Conservation (phyloP, 106 monocot species). For the Gastrodia elata region DNA sequence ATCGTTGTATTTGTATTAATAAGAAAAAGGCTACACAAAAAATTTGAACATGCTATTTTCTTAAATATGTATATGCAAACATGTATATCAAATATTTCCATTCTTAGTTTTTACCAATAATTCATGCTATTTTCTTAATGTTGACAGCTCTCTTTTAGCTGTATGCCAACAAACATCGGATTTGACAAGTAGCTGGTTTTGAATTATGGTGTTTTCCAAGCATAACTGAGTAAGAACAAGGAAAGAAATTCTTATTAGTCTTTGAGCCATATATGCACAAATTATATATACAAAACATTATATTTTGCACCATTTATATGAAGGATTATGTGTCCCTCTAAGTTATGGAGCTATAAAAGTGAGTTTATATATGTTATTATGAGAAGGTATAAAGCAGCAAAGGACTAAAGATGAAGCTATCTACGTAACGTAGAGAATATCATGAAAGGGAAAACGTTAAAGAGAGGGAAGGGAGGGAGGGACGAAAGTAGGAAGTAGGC, state of each 20-base stretch:
- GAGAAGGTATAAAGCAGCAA: neutral
- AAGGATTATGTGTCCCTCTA: too few relatives aligned
- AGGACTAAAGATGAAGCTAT: constrained; percentile 2
- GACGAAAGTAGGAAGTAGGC: neutral
- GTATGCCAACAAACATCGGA: neutral
- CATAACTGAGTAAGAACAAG: neutral
- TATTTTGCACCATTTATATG: too few relatives aligned
- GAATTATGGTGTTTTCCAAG: neutral
- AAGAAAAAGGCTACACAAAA: too few relatives aligned
- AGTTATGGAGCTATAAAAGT: too few relatives aligned
- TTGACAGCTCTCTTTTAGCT: neutral
- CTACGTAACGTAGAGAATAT: constrained; percentile 3
- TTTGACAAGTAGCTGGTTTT: neutral
- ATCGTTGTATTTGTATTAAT: too few relatives aligned
- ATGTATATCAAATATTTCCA: neutral
- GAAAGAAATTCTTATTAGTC: neutral
- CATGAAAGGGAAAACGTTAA: neutral
- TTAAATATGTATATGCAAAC: neutral
- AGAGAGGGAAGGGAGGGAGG: neutral
- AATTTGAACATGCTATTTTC: too few relatives aligned
- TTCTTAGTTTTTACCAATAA: neutral
- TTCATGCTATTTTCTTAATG: neutral
- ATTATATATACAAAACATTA: neutral
- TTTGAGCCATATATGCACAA: neutral
- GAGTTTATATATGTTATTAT: too few relatives aligned